These are phyloP conservation scores for Talaromyces sp. DNA, from an alignment of 2,329 filamentous ascomycete species.

Conservation along the genomic window DNA sequence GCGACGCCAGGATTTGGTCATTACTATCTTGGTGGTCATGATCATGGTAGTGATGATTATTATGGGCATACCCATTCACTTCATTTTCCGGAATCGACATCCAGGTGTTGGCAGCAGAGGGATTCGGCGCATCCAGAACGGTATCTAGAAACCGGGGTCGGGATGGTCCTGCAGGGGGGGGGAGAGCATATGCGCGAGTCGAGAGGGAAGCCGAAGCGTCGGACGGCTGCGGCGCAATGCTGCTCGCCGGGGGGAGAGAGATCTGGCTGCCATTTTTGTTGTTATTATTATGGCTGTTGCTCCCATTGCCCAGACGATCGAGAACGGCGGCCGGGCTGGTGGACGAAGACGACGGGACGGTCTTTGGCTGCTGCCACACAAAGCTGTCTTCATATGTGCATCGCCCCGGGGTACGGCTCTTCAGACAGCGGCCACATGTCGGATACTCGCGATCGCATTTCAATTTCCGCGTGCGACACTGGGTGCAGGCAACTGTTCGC, in stretches of 20 bases:
- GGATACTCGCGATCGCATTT: conserved; percentile 41
- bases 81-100: background rate
- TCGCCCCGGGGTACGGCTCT: conserved; percentile 29
- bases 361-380: conserved; percentile 35
- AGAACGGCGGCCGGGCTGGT: conserved; percentile 16
- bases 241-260: conserved; percentile 8
- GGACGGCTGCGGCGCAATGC: background rate
- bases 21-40: conserved; percentile 3
- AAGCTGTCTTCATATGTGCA: conserved; percentile 40
- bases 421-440: conserved; percentile 34
- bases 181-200: background rate
- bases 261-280: background rate
- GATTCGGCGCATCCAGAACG: conserved; percentile 11
- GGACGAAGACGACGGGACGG: conserved; percentile 19
- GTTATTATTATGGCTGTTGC: background rate
- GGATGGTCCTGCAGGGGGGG: background rate
- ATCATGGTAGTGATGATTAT: conserved; percentile 8
- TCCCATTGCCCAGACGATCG: conserved; percentile 10
- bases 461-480: conserved; percentile 39
- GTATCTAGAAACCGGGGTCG: conserved; percentile 12
- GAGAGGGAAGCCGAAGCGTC: background rate
- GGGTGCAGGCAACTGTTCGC: conserved; percentile 38
- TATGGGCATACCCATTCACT: background rate
- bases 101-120: background rate
- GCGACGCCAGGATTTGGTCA: conserved; percentile 21